Evolutionary conservation across 2,329 filamentous ascomycete genomes (phyloP).

Genomic region (Paramyrothecium roridum): DNA sequence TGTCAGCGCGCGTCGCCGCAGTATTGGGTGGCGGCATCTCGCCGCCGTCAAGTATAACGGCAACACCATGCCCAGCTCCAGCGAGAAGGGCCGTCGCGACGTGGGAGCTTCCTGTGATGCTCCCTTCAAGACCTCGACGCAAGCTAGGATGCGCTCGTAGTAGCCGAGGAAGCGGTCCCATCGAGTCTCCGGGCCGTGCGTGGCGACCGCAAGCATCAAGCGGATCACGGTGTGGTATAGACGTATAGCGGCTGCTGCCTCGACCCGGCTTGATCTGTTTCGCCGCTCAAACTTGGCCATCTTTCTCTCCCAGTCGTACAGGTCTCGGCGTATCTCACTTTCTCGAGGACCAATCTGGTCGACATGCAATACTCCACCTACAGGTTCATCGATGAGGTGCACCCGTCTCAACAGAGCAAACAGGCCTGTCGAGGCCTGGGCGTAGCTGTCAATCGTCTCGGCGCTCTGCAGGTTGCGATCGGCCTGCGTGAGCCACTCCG

Average conservation of each 20-base stretch:
- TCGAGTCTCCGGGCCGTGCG: slow-evolving; percentile 19
- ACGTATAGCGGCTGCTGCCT: slow-evolving; percentile 15
- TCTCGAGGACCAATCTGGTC: background rate
- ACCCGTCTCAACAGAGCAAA: slow-evolving; percentile 13
- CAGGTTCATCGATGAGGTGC: slow-evolving; percentile 13
- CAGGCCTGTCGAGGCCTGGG: background rate
- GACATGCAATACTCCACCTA: background rate
- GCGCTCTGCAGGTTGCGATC: background rate
- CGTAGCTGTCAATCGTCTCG: background rate
- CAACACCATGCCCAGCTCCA: slow-evolving; percentile 18
- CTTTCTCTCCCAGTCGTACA: slow-evolving; percentile 14
- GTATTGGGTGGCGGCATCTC: slow-evolving; percentile 20
- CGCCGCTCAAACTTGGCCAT: slow-evolving; percentile 16
- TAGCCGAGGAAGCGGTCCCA: slow-evolving; percentile 23
- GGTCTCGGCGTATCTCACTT: slow-evolving; percentile 9
- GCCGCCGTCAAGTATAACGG: slow-evolving; percentile 13
- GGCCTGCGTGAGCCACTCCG: slow-evolving; percentile 6
- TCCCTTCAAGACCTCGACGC: slow-evolving; percentile 12
- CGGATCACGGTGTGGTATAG: slow-evolving; percentile 25
- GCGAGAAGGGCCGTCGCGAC: slow-evolving; percentile 9
- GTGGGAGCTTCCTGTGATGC: slow-evolving; percentile 10
- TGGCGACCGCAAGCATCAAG: slow-evolving; percentile 10
- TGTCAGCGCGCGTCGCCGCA: slow-evolving; percentile 15
- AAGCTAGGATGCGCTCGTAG: slow-evolving; percentile 22
- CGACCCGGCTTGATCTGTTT: slow-evolving; percentile 3